phyloP scores from a whole-genome alignment of 23 red algal genomes.

The Chondrus crispus region DNA sequence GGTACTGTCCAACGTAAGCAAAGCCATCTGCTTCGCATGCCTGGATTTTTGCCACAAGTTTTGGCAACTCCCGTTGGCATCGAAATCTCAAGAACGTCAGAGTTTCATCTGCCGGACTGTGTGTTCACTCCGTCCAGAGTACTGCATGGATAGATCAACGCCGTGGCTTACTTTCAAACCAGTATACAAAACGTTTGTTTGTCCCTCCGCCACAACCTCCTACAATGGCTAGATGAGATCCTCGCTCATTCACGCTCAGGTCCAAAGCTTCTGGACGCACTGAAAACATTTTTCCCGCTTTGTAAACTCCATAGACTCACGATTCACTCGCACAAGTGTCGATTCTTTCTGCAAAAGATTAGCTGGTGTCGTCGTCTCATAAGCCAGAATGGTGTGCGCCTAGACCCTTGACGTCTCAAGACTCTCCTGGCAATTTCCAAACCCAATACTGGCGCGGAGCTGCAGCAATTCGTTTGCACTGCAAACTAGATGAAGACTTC shows the following conservation, averaged over 20 bases:
- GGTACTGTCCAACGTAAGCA: neutral
- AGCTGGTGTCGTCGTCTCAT: constrained; percentile 14
- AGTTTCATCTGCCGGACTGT: neutral
- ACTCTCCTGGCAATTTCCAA: neutral
- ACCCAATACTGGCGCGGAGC: constrained; percentile 20
- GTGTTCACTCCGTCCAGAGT: neutral
- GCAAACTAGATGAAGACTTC: neutral
- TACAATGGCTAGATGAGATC: constrained; percentile 27
- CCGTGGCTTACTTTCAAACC: neutral
- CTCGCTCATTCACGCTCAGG: neutral
- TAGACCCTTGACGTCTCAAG: neutral
- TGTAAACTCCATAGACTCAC: neutral
- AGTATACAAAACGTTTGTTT: neutral
- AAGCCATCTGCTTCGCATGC: neutral
- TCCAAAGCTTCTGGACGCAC: neutral
- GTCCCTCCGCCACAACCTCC: neutral
- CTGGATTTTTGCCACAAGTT: neutral
- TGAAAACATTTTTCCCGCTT: neutral
- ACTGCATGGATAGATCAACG: constrained; percentile 3
- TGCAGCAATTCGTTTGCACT: constrained; percentile 10
- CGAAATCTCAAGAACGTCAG: neutral
- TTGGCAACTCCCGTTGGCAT: constrained; percentile 5
- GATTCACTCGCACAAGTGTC: neutral
- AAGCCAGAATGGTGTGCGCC: neutral
- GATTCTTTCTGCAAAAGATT: neutral